Percentiles rank a stretch among this genome's conserved stretches.
Evolutionary conservation across 2,329 filamentous ascomycete species (phyloP).

Genomic region (Raffaelea albimanens): DNA sequence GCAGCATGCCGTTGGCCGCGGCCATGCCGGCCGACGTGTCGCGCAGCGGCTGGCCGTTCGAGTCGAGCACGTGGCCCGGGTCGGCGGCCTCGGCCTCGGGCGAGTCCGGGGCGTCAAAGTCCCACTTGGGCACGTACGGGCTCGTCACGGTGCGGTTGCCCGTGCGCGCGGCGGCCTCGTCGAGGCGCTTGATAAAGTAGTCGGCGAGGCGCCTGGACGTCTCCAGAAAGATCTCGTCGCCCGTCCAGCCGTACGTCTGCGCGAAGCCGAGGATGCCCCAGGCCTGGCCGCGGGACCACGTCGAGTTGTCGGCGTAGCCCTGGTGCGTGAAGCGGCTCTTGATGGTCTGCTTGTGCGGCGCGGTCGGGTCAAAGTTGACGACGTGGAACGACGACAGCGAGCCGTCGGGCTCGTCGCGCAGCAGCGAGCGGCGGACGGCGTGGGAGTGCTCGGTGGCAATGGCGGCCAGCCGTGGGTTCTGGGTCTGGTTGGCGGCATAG

Average conservation of each 20-base stretch:
- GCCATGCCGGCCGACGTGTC: slow-evolving; percentile 29
- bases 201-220: slow-evolving; percentile 35
- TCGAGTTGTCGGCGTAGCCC: slow-evolving; percentile 34
- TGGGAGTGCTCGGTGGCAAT: slow-evolving; percentile 29
- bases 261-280: slow-evolving; percentile 43
- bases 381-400: background rate
- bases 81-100: background rate
- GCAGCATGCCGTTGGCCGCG: slow-evolving; percentile 29
- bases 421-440: slow-evolving; percentile 27
- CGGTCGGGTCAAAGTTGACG: background rate
- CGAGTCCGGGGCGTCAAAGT: slow-evolving; percentile 9
- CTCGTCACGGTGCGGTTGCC: background rate
- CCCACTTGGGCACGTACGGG: slow-evolving; percentile 19
- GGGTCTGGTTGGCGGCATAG: slow-evolving; percentile 23
- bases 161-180: slow-evolving; percentile 15
- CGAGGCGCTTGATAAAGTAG: slow-evolving; percentile 36
- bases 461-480: slow-evolving; percentile 16
- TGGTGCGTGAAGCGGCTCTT: slow-evolving; percentile 23
- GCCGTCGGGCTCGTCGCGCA: slow-evolving; percentile 13
- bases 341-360: slow-evolving; percentile 32
- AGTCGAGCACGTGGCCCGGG: slow-evolving; percentile 2
- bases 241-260: slow-evolving; percentile 39
- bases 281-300: slow-evolving; percentile 42
- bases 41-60: slow-evolving; percentile 10
- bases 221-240: slow-evolving; percentile 29